Evolutionary conservation across 495 filamentous ascomycete species (phyloP).

Genomic region (Tuber magnatum): DNA sequence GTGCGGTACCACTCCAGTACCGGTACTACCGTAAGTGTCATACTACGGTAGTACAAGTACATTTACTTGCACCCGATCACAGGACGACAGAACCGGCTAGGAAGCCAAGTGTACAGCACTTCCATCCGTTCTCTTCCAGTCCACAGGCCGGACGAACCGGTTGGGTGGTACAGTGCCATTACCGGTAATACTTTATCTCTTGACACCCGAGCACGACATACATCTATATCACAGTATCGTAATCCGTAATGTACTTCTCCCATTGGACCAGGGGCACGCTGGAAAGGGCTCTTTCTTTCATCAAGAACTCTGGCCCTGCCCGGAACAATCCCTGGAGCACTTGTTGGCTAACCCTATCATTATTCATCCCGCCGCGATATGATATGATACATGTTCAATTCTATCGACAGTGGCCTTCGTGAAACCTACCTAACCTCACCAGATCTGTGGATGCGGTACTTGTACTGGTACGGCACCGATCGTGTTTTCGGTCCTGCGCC

Average conservation of each 20-base stretch:
- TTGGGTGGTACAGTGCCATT: neutral
- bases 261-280: neutral
- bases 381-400: no score
- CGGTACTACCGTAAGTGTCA: no score
- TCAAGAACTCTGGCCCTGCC: neutral
- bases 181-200: neutral
- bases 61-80: neutral
- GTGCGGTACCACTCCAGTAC: no score
- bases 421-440: neutral
- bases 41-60: no score
- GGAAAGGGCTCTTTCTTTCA: neutral
- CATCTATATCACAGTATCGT: no score
- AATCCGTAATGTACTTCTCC: neutral
- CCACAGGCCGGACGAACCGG: neutral
- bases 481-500: neutral
- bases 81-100: neutral
- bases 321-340: neutral
- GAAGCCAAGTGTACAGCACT: neutral
- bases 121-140: neutral
- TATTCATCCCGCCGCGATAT: neutral
- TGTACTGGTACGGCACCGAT: no score
- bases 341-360: neutral
- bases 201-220: neutral
- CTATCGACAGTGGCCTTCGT: neutral
- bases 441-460: neutral